phyloP scores from a whole-genome alignment of 2,329 filamentous ascomycete genomes.

The Botryotinia convoluta region DNA sequence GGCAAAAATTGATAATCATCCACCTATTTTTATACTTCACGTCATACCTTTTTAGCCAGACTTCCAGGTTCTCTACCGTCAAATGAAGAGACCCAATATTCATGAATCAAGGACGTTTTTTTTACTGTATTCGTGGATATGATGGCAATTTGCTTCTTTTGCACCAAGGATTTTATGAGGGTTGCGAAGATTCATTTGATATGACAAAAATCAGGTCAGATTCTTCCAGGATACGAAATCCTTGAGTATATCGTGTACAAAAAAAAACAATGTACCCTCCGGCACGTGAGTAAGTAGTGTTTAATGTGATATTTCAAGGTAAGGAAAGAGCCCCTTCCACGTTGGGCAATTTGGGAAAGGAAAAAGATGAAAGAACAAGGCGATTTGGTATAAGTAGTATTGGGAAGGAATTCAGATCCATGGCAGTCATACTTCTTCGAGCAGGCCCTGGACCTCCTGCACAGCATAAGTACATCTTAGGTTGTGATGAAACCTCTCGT shows the following conservation, averaged over 20 bases:
- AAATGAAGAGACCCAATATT: not conserved
- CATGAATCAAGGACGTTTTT: not conserved
- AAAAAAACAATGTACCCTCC: not conserved
- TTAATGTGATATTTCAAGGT: not conserved
- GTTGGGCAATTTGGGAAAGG: not conserved
- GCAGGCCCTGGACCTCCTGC: not conserved
- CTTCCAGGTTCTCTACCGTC: not conserved
- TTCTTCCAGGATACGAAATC: not conserved
- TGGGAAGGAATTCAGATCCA: not conserved
- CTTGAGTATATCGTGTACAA: not conserved
- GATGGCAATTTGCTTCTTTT: not conserved
- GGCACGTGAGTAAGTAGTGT: not conserved
- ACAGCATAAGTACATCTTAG: not conserved
- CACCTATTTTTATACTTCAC: conserved; percentile 2
- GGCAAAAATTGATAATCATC: not conserved
- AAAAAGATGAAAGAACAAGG: not conserved
- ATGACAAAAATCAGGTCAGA: not conserved
- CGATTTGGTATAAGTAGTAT: not conserved
- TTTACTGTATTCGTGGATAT: not conserved
- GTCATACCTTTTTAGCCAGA: not conserved
- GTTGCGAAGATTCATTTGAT: not conserved
- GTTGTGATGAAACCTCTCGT: not conserved
- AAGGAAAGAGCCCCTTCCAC: not conserved
- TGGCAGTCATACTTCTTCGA: not conserved
- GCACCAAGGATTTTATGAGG: not conserved